Base-by-base conservation (phyloP, 2,329 filamentous ascomycete genomes). In the Sordariomycetes sp. region DNA sequence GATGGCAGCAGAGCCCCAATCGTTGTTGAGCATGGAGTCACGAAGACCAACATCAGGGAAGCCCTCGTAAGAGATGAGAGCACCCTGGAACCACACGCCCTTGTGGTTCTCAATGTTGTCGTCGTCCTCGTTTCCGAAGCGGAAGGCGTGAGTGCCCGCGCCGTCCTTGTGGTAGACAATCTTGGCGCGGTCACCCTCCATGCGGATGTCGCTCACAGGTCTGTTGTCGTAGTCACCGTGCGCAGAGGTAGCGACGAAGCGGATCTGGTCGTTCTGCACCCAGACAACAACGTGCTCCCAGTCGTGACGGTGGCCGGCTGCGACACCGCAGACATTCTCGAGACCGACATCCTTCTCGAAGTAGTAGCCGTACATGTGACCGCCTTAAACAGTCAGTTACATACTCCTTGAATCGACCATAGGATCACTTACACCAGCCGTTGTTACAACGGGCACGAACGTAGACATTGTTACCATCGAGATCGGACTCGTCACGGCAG, bases 151-250 rank as follows among this genome's bases (percentile, higher is more conserved):
- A 21, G 55, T 56, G 30, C 39, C 35, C 6, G 12, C 29, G 3
- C 52, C 54, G 39, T 51, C 46, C 41, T 57, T 57, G 46, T 58
- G 52, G 40, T 55, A 58, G 4, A 57, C 48, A 21, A 57, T 37
- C 42, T 56, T 57, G 29, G 52, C 21, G 21, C 37, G 36, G 21
- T 30, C 17, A 11, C 23, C 42, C 10, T 39, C 30, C 30, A 37
- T 49, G 20, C 49, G 42, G 5, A 56, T 43, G 11, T 45, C 41
- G 2, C 14, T 27, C 5, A 43, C 42, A 10, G 38, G 23, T 20
- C 35, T 39, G 31, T 44, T 35, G 12, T 49, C 39, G 40, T 52
- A 57, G 9, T 39, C 35, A 16, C 53, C 53, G 41, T 58, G 55
- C 34, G 43, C 42, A 24, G 53, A 57, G 5, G 43, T 45, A 16